Evolutionary conservation across 176 grass and related monocot species (phyloP).

Genomic region (Typha latifolia): DNA sequence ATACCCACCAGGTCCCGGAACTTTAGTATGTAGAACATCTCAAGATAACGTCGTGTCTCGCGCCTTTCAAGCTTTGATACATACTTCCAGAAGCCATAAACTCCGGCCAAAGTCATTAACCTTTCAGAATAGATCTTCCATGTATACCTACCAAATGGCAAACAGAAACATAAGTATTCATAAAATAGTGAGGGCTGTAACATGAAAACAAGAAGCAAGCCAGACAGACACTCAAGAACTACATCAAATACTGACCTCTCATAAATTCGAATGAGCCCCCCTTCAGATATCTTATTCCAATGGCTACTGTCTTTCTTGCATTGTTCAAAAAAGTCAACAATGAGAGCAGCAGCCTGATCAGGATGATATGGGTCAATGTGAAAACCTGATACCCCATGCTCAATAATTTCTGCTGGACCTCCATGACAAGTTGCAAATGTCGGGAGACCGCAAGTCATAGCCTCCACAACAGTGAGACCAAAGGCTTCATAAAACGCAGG

Average conservation of each 20-base stretch:
- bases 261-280: slow-evolving; percentile 52
- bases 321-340: slow-evolving; percentile 68
- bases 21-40: slow-evolving; percentile 97
- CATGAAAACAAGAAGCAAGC: not conserved
- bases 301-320: slow-evolving; percentile 49
- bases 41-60: slow-evolving; percentile 77
- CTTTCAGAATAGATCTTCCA: slow-evolving; percentile 98
- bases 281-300: slow-evolving; percentile 55
- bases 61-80: slow-evolving; percentile 89
- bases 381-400: slow-evolving; percentile 76
- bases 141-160: slow-evolving; percentile 48
- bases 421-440: slow-evolving; percentile 91
- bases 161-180: not conserved
- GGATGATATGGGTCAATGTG: slow-evolving; percentile 90
- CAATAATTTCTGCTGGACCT: slow-evolving; percentile 92
- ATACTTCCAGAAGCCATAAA: slow-evolving; percentile 97
- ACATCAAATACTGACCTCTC: slow-evolving; percentile 42
- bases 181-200: slow-evolving; percentile 4
- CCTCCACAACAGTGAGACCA: slow-evolving; percentile 89
- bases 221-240: not conserved
- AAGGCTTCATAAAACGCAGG: slow-evolving; percentile 95
- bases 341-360: slow-evolving; percentile 50
- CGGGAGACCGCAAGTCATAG: slow-evolving; percentile 79
- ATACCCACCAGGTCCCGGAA: slow-evolving; percentile 62
- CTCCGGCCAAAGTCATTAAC: slow-evolving; percentile 82